Conservation (phyloP, 345 rosid genomes). For the Murraya koenigii region DNA sequence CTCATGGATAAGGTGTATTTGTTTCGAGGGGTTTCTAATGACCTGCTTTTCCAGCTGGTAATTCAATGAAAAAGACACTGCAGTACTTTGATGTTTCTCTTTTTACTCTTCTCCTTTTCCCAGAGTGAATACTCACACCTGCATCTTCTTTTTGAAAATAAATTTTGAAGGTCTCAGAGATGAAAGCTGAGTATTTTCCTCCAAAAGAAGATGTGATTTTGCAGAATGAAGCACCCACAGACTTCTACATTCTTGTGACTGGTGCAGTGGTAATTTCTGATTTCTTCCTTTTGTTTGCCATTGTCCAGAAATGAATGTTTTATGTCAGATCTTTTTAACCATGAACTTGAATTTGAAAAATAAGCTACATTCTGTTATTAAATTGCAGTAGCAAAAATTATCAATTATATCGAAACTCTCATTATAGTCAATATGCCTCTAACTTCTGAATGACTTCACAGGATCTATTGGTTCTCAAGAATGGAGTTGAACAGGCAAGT, state of each 20-base stretch:
- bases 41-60: slow-evolving; percentile 79
- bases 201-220: slow-evolving; percentile 85
- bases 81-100: neutral
- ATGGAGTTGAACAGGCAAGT: slow-evolving; percentile 55
- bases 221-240: slow-evolving; percentile 85
- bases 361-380: neutral
- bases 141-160: neutral
- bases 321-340: neutral
- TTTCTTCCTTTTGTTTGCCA: neutral
- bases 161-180: slow-evolving; percentile 63
- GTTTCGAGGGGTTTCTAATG: slow-evolving; percentile 68
- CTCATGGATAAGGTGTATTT: slow-evolving; percentile 63
- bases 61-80: slow-evolving; percentile 6
- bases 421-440: slow-evolving; percentile 1
- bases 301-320: neutral
- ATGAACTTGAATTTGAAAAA: neutral
- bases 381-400: neutral
- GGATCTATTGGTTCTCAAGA: slow-evolving; percentile 52
- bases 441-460: slow-evolving; percentile 22
- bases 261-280: slow-evolving; percentile 61
- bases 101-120: neutral
- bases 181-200: slow-evolving; percentile 85
- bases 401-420: neutral
- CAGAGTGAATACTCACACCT: neutral
- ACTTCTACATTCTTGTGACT: slow-evolving; percentile 66